These are phyloP conservation scores for Epithemia pelagica DNA, from an alignment of 108 stramenopile species.

Conservation along the genomic window DNA sequence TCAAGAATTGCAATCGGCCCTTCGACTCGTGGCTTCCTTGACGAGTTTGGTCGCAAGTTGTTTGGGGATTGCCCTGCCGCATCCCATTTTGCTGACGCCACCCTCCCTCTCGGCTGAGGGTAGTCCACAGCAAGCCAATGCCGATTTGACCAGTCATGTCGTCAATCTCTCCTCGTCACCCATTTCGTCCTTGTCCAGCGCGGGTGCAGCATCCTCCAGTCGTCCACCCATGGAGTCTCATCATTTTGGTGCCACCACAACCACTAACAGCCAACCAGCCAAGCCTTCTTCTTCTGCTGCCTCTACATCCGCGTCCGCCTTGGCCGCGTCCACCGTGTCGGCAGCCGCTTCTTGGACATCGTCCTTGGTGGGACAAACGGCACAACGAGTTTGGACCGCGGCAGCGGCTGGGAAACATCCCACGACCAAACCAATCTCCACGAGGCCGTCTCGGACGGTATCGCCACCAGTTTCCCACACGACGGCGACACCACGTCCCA, in stretches of 20 bases:
- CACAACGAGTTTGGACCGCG: neutral
- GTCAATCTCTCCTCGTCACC: no score
- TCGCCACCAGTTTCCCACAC: neutral
- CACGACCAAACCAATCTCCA: no score
- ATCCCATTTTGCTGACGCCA: conserved; percentile 56
- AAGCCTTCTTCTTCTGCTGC: neutral
- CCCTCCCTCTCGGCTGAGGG: neutral
- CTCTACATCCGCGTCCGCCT: neutral
- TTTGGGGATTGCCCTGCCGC: conserved; percentile 68
- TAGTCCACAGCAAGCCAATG: conserved; percentile 5
- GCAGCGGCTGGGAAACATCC: no score
- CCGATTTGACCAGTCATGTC: no score
- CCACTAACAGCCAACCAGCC: no score
- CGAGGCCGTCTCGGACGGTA: neutral
- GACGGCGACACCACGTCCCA: neutral
- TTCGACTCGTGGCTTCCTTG: conserved; percentile 64
- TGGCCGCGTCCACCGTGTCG: neutral
- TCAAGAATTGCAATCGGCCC: conserved; percentile 53
- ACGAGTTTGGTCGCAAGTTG: conserved; percentile 62
- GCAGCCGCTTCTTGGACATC: no score
- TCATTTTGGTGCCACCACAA: no score
- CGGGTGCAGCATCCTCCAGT: neutral
- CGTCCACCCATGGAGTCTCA: no score
- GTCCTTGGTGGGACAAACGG: neutral
- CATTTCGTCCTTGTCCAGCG: neutral